phyloP scores from a whole-genome alignment of 202 grass and related monocot species.

The Digitaria exilis region DNA sequence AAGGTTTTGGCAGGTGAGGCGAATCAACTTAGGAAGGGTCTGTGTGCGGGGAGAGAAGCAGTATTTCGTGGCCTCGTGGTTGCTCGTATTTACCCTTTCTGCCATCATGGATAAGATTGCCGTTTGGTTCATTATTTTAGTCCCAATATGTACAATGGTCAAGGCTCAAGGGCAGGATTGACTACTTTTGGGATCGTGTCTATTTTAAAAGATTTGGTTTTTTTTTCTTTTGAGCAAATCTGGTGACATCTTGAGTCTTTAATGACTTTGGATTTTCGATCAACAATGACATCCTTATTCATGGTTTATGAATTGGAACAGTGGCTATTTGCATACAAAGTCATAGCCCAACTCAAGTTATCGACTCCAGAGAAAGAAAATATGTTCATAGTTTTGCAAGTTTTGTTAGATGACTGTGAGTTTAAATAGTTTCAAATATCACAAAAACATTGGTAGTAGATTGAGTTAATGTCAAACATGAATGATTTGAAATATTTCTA shows the following conservation, averaged over 20 bases:
- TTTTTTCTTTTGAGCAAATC: background rate
- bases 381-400: no score
- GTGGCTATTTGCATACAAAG: background rate
- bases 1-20: slow-evolving; percentile 13
- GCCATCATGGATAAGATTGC: slow-evolving; percentile 36
- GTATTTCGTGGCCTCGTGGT: background rate
- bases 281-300: background rate
- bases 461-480: no score
- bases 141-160: background rate
- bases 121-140: background rate
- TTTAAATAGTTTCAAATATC: background rate
- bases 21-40: background rate
- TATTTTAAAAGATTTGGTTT: background rate
- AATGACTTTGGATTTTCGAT: background rate
- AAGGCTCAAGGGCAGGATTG: background rate
- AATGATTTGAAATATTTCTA: background rate
- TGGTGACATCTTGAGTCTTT: background rate
- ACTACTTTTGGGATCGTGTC: background rate
- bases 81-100: background rate
- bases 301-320: background rate
- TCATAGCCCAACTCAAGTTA: background rate
- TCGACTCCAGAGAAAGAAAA: background rate
- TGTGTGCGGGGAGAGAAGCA: background rate
- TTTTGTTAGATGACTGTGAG: background rate
- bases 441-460: background rate